Evolutionary conservation across 768 basidiomycete species (phyloP).

Genomic region (Solioccasus polychromus): DNA sequence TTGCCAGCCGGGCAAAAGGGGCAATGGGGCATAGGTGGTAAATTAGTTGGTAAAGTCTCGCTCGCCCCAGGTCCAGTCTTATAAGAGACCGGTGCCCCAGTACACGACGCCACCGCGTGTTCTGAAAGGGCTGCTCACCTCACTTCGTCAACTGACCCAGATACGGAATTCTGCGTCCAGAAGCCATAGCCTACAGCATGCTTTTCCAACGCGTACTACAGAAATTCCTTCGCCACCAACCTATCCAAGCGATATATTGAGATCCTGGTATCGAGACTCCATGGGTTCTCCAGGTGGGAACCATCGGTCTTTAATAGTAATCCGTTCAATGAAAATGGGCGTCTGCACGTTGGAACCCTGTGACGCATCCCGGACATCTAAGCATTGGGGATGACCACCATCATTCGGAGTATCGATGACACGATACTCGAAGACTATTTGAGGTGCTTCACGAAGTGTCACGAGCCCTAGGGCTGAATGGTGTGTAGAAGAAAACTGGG

Average conservation of each 20-base stretch:
- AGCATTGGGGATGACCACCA: too few species aligned
- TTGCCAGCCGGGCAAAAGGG: constrained; percentile 21
- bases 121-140: constrained; percentile 25
- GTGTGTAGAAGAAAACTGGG: too few species aligned
- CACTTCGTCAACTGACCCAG: constrained; percentile 21
- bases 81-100: constrained; percentile 31
- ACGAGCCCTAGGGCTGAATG: too few species aligned
- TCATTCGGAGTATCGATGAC: too few species aligned
- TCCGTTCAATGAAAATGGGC: constrained; percentile 16
- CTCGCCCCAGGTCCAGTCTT: constrained; percentile 20
- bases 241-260: not conserved
- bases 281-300: constrained; percentile 21
- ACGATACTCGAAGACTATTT: too few species aligned
- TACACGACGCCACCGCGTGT: constrained; percentile 34
- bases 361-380: constrained; percentile 3
- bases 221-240: constrained; percentile 8
- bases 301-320: constrained; percentile 15
- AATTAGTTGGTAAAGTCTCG: constrained; percentile 14
- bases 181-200: constrained; percentile 23
- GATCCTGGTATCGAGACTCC: not conserved
- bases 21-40: constrained; percentile 23
- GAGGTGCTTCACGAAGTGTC: too few species aligned
- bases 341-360: constrained; percentile 1
- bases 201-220: constrained; percentile 22
- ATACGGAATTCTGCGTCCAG: constrained; percentile 21